A percentile compares a stretch with the other conserved stretches of the same genome.
Evolutionary conservation across 129 eudicot genomes (phyloP).

Genomic region (Pseudognaphalium luteoalbum): DNA sequence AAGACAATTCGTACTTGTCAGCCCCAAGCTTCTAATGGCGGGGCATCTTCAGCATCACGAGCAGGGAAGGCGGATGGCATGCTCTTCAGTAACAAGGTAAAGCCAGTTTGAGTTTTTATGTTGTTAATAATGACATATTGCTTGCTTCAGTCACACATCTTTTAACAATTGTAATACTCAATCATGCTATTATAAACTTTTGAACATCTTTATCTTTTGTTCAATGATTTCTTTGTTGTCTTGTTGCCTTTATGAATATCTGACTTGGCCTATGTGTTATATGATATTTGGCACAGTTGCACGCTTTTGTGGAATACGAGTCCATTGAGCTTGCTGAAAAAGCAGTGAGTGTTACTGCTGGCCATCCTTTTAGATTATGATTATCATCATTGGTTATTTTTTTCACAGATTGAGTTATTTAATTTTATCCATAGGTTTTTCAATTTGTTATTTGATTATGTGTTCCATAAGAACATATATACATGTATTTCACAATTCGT

Average conservation of each 20-base stretch:
- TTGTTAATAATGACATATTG: not conserved
- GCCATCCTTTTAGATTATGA: not conserved
- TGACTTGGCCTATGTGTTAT: conserved; percentile 3
- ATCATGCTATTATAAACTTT: not conserved
- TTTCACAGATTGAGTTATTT: conserved; percentile 14
- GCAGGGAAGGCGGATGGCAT: conserved; percentile 62
- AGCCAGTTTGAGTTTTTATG: not conserved
- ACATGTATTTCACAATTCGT: too few species aligned
- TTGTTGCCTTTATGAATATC: conserved; percentile 2
- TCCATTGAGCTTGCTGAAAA: conserved; percentile 82
- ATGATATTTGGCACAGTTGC: conserved; percentile 50
- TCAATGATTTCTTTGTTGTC: not conserved
- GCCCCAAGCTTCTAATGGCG: conserved; percentile 75
- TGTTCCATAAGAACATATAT: too few species aligned
- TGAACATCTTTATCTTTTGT: not conserved
- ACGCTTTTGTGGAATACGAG: conserved; percentile 97
- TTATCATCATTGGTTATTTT: conserved; percentile 3
- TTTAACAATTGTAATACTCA: not conserved
- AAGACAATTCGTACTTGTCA: conserved; percentile 95
- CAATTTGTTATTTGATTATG: too few species aligned
- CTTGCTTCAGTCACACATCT: not conserved
- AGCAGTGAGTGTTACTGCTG: conserved; percentile 57
- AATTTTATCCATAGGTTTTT: conserved; percentile 40
- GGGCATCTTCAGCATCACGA: conserved; percentile 65
- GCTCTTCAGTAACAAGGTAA: conserved; percentile 77